Evolutionary conservation across 1,139 yeast genomes (phyloP), one percentile per base, ranked within the genome.

Genomic region (Suhomyces yuchorum): DNA sequence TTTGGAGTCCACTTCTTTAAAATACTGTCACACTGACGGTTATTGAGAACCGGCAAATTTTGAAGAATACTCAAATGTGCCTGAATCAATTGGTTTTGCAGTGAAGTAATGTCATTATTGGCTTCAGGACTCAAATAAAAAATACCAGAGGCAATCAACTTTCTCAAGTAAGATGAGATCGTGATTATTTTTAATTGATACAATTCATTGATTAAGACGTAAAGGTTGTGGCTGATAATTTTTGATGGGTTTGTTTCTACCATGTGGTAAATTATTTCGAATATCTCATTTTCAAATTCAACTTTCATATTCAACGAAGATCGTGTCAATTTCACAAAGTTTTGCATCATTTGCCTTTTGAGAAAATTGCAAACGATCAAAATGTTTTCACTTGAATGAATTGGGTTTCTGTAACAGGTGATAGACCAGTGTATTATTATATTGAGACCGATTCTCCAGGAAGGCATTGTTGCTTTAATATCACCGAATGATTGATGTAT

Each of bases 61-160:
- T 73, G 70, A 30, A 85, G 64, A 24, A 84, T 73, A 19, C 67
- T 56, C 30, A 82, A 60, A 58, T 85, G 90, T 1, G 46, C 37
- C 24, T 50, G 46, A 7, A 42, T 49, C 33, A 48, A 36, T 22
- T 47, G 41, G 30, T 45, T 42, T 11, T 46, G 46, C 9, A 22
- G 42, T 12, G 22, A 11, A 1, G 34, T 36, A 17, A 40, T 28
- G n/a, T 39, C 40, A 22, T 45, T 50, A 15, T 51, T 56, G 9
- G 55, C 48, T 3, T 61, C 66, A 1, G 67, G 67, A 4, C 74
- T 67, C 7, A 78, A 61, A 61, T 86, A 89, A 44, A 90, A 78
- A 0, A 88, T 73, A 4, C 97, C 97, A 1, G 95, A 85, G 4
- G 97, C 90, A 44, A 91, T 90, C 33, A 90, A 68, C 54, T 85